Base-by-base conservation (phyloP, 352 stramenopile species). In the Globisporangium nodosum region DNA sequence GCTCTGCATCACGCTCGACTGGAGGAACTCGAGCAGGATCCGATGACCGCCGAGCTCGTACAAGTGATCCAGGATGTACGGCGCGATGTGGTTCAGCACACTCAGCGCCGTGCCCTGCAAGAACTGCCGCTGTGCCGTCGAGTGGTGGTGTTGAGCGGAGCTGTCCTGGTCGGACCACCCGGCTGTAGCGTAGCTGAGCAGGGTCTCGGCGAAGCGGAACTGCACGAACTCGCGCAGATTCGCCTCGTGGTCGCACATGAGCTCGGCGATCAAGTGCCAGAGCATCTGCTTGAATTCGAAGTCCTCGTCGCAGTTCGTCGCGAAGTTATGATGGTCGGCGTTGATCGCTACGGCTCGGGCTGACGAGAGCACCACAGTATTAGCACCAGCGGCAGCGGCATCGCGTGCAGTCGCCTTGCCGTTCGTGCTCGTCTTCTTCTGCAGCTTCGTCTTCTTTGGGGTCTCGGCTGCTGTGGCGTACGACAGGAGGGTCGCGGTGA, bases 231-330 rank as follows among this genome's bases (percentile, higher is more conserved):
- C 71, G 21, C 67, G 67, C 8, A 78, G 54, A 52, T 87, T 90
- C 42, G 72, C 71, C 51, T 68, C 64, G 55, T 90, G 70, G 46
- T 66, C 76, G n/a, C 50, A 68, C 21, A 65, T 57, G 43, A 89
- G 71, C n/a, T 80, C 70, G 1, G 79, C 72, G 13, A 93, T 54
- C 12, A 91, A 21, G 46, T 78, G 71, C 83, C 81, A 93, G 12
- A 91, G 54, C 60, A 81, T 71, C 58, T 88, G 81, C 67, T 93
- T 93, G 65, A 93, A 89, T 64, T 93, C 83, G 39, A 93, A 79
- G 59, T 93, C 81, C 49, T 87, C 79, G 49, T 86, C 76, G 47
- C 73, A 72, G 48, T 71, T 83, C n/a, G 74, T 90, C 13, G 78
- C 75, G 56, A 87, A 92, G 54, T 84, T 60, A 47, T 83, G 70